Base-by-base conservation (phyloP, 352 stramenopile genomes). In the Phytopythium aichiense region DNA sequence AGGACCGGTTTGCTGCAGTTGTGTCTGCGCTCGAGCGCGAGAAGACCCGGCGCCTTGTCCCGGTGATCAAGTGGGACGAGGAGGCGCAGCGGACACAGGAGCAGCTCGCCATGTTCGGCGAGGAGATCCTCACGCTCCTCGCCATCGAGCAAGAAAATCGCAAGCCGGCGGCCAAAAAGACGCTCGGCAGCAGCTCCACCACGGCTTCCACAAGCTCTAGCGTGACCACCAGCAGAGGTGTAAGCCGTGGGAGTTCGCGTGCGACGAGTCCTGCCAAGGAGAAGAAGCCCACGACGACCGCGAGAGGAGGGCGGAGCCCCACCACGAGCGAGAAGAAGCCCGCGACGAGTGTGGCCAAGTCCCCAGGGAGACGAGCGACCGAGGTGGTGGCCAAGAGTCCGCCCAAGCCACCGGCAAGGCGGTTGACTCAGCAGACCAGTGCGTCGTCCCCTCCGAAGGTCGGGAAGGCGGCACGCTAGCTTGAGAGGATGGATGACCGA, bases 111-210 rank as follows among this genome's bases (percentile, higher is more conserved):
- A 91, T 91, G 81, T 89, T 72, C 56, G 70, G 70, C 0, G 81
- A 91, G 58, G 81, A 91, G 57, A 46, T 90, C 1, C 71, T 76
- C 43, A 86, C 71, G 61, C 73, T 83, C 42, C 49, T 89, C 9
- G 70, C 72, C 45, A 52, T 77, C 20, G 76, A 89, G 56, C 77
- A 88, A 46, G 77, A 91, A 55, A 87, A 64, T n/a, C 75, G 77
- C 38, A 83, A 84, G 46, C 70, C 79, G 0, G 37, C 35, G 5
- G 35, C 54, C 18, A 60, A 60, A 23, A 40, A 43, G 22, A 35
- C 12, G 6, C 6, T 45, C 31, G 33, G 4, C 6, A 9, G 20
- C 12, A 40, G 20, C 12, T 58, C 52, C 37, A 30, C 52, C 12
- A 13, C 59, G 2, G 45, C 43, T 6, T 18, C 31, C 15, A 22